Percentiles rank a stretch among this genome's conserved stretches.
These are phyloP conservation scores for Cladosporium sp. DNA, from an alignment of 2,329 filamentous ascomycete species.

Conservation along the genomic window DNA sequence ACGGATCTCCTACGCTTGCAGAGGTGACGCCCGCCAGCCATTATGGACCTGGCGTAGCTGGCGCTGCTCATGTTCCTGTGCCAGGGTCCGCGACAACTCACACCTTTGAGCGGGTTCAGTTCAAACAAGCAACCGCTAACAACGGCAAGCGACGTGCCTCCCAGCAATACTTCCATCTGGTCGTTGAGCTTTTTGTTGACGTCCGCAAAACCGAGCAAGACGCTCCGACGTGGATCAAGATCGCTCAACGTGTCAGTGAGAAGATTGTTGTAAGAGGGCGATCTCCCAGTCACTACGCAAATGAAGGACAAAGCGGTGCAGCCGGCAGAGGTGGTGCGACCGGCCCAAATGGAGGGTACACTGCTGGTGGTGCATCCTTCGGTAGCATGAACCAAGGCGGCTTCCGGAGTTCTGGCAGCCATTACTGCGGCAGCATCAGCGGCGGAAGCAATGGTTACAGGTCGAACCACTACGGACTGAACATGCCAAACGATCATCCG, in stretches of 20 bases:
- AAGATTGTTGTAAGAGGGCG: conserved; percentile 86
- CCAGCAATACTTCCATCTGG: conserved; percentile 90
- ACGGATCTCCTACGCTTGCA: conserved; percentile 19
- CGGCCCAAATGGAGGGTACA: conserved; percentile 53
- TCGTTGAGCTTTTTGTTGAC: conserved; percentile 79
- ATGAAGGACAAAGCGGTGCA: conserved; percentile 46
- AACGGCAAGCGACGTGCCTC: conserved; percentile 88
- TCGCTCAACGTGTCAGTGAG: conserved; percentile 71
- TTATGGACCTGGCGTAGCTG: conserved; percentile 23
- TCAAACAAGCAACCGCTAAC: conserved; percentile 91
- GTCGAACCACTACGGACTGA: conserved; percentile 29
- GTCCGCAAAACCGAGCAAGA: conserved; percentile 50
- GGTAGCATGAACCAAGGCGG: conserved; percentile 33
- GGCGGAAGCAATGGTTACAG: conserved; percentile 30
- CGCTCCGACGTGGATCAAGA: conserved; percentile 63
- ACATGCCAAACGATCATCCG: conserved; percentile 25
- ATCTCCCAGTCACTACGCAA: conserved; percentile 66
- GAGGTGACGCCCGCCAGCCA: conserved; percentile 22
- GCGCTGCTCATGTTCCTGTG: conserved; percentile 27
- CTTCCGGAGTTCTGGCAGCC: conserved; percentile 28
- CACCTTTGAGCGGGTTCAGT: conserved; percentile 86
- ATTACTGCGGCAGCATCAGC: conserved; percentile 26
- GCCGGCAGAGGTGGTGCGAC: conserved; percentile 69
- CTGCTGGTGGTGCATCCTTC: conserved; percentile 30
- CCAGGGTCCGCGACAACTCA: conserved; percentile 48